Base-by-base conservation (phyloP, 129 eudicot genomes). In the Saussurea involucrata region DNA sequence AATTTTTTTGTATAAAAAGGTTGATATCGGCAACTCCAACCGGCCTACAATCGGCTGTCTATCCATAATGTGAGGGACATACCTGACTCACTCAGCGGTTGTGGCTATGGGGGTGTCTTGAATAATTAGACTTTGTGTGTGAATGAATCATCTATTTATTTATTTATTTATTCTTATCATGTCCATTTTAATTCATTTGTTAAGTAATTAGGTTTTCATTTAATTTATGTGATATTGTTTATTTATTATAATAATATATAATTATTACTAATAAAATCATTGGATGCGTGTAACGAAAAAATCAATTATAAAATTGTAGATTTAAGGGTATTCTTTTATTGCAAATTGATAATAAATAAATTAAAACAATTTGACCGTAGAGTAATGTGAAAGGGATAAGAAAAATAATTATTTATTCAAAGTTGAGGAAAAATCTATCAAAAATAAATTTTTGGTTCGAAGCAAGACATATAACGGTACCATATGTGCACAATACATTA, bases 321-420 rank as follows among this genome's bases (percentile, higher is more conserved):
- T 49, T 4, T 15, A 12, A 55, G 12, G 18, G 25, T 2, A 12
- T 32, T 22, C 1, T 68, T 55, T 77, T 42, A 2, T 71, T 46
- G 69, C 75, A 77, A 77, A 55, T 68, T 24, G 75, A 53, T 36
- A 18, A 55, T 68, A 77, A 13, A 55, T 20, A 31, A 32, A 68
- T 64, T 6, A 68, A 17, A 68, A 17, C 68, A 77, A 77, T 22
- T 77, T 77, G 81, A 68, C 68, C 75, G 34, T 34, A 53, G 42
- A 58, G 68, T 68, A 77, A 55, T 33, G 68, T 36, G 22, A 68
- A 77, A 17, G 81, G 60, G 20, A 27, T 20, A 68, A 53, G 11
- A 31, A 68, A 57, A 57, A 10, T 13, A 24, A 15, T 49, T 32
- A 0, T 67, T 22, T 66, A 37, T 18, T 20, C 22, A 8, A 49